These are phyloP conservation scores for Yamadazyma conglobata DNA, from an alignment of 1,139 yeast genomes.

Conservation along the genomic window DNA sequence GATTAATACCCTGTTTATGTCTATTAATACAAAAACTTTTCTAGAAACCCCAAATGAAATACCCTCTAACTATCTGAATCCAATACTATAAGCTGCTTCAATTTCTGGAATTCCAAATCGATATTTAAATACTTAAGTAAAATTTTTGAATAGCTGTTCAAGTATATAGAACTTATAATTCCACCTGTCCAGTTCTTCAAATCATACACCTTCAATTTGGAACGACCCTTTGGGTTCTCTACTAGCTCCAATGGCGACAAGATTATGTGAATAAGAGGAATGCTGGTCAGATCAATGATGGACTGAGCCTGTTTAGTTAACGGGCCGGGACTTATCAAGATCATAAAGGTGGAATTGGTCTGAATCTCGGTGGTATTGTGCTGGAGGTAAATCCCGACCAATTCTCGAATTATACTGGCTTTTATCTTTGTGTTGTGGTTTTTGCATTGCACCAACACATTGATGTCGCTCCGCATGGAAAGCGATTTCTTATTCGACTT, in stretches of 20 bases:
- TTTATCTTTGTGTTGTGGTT: constrained; percentile 42
- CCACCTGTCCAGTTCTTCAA: constrained; percentile 42
- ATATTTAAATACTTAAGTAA: constrained; percentile 38
- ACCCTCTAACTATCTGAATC: constrained; percentile 7
- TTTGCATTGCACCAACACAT: constrained; percentile 59
- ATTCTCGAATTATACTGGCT: constrained; percentile 54
- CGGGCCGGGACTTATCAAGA: constrained; percentile 55
- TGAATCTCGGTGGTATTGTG: constrained; percentile 27
- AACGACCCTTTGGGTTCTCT: constrained; percentile 2
- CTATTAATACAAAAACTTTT: constrained; percentile 1
- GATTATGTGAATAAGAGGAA: constrained; percentile 55
- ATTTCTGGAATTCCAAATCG: constrained; percentile 23
- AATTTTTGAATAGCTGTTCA: constrained; percentile 42
- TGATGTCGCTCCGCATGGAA: constrained; percentile 25
- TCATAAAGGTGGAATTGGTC: constrained; percentile 23
- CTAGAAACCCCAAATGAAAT: too few species aligned
- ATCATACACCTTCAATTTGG: constrained; percentile 27
- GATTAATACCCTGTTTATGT: constrained; percentile 1
- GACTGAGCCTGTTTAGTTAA: constrained; percentile 58
- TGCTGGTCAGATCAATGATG: constrained; percentile 49
- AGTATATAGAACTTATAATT: constrained; percentile 35
- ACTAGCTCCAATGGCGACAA: constrained; percentile 26
- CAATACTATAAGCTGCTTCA: constrained; percentile 9
- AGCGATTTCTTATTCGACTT: constrained; percentile 9
- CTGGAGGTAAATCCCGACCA: constrained; percentile 52